Conservation (phyloP, 331 rosid species). For the Cucumis variabilis region DNA sequence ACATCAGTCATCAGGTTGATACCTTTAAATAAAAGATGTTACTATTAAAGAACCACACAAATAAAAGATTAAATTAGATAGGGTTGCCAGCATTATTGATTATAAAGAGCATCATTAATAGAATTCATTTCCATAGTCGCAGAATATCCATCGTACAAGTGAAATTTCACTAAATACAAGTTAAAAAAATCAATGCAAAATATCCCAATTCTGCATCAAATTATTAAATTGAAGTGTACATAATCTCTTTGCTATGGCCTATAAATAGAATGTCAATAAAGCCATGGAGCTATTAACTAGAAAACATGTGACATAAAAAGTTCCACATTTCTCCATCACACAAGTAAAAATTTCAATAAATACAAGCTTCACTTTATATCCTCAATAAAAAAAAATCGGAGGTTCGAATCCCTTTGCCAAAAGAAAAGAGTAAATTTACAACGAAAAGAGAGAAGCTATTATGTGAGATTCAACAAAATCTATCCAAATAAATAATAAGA, state of each 20-base stretch:
- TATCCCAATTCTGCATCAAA: not conserved
- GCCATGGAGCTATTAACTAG: not conserved
- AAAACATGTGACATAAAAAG: not conserved
- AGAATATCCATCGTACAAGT: slow-evolving; percentile 52
- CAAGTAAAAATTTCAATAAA: not conserved
- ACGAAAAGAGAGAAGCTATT: not conserved
- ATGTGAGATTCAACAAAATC: not conserved
- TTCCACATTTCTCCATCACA: not conserved
- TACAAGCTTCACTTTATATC: not conserved
- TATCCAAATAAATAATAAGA: no score
- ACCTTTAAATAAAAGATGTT: not conserved
- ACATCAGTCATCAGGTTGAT: no score
- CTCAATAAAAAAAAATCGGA: not conserved
- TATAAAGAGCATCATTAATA: not conserved
- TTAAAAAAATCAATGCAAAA: not conserved
- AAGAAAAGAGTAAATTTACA: not conserved
- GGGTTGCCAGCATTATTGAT: not conserved
- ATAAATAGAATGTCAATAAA: not conserved
- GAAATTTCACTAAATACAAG: slow-evolving; percentile 26
- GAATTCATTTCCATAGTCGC: not conserved
- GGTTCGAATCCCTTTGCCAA: not conserved
- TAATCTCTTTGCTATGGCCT: not conserved
- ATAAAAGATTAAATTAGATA: not conserved
- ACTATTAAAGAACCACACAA: not conserved
- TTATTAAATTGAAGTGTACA: not conserved